Base-by-base conservation (phyloP, 805 yeast genomes). In the Hanseniaspora taiwanica region DNA sequence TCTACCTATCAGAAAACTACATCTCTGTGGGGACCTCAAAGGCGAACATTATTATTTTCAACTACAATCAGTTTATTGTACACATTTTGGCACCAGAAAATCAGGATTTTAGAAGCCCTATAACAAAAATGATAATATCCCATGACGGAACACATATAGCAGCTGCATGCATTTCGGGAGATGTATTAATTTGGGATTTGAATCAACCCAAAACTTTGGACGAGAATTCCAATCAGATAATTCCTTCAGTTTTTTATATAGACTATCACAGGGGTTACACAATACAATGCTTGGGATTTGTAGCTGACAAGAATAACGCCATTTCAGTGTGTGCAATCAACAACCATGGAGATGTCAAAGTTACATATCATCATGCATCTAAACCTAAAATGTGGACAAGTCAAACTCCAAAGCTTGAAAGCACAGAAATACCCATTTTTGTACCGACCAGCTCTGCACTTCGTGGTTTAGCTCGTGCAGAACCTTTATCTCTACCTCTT, bases 81-180 rank as follows among this genome's bases (percentile, higher is more conserved):
- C 59, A 60, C 34, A 65, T 68, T 6, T 41, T 59, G 21, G 39
- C 50, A 2, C 58, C 59, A 6, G 45, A 46, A 13, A 36, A 39
- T 14, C 39, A 44, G 24, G 37, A 43, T 21, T 21, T 54, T 12
- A 54, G 64, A 27, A 76, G 79, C 0, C 48, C 66, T 0, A 74
- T 84, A 1, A 68, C 81, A 0, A 44, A 73, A 2, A 51, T 86
- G 19, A 65, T 74, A 0, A 58, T 80, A 12, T 78, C 91, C 0
- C 60, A 72, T 6, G 95, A 87, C 53, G 79, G 82, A 1, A 66
- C 80, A 0, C 72, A 69, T 49, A 46, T 85, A 2, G 84, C 81
- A 0, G 79, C 76, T 0, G 94, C 94, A 1, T 75, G 70, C 47
- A 62, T 65, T 4, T 59, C 67, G 18, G 97, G 96, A 0, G 65